Percentiles rank a stretch among this genome's conserved stretches.
These are phyloP conservation scores for Chytriomyces sp. DNA, from an alignment of 192 early-diverging fungal genomes.

Conservation along the genomic window DNA sequence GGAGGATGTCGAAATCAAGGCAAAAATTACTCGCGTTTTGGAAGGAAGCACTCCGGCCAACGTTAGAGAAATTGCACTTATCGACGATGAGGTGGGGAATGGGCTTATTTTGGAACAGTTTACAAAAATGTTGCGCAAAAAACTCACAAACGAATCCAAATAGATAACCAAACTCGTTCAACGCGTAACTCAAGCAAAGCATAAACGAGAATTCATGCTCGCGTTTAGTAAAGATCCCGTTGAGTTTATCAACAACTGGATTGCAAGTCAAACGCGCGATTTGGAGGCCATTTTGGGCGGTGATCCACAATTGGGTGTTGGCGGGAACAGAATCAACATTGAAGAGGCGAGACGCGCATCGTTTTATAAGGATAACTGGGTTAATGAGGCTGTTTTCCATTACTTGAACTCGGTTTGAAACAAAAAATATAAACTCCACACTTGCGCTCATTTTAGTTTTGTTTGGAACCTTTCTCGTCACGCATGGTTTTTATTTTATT, in stretches of 20 bases:
- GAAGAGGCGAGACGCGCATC: conserved; percentile 74
- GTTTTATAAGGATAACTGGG: conserved; percentile 79
- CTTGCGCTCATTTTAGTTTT: too few relatives aligned
- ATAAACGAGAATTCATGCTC: conserved; percentile 92
- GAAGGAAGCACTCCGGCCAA: conserved; percentile 31
- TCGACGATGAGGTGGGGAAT: conserved; percentile 55
- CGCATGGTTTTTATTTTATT: too few relatives aligned
- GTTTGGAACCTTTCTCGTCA: too few relatives aligned
- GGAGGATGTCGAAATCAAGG: conserved; percentile 69
- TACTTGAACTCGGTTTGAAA: conserved; percentile 61
- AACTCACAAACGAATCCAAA: background rate
- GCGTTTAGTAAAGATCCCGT: conserved; percentile 84
- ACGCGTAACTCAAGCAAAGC: conserved; percentile 84
- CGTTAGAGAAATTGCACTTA: conserved; percentile 42
- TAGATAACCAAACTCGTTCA: conserved; percentile 78
- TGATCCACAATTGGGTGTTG: conserved; percentile 3
- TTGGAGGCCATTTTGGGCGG: conserved; percentile 84
- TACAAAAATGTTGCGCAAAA: background rate
- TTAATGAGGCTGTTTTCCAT: conserved; percentile 89
- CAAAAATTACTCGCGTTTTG: conserved; percentile 55
- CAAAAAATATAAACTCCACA: too few relatives aligned
- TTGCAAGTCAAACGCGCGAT: conserved; percentile 90
- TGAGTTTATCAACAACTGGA: conserved; percentile 91
- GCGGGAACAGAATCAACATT: conserved; percentile 62
- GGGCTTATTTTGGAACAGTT: background rate